phyloP scores from a whole-genome alignment of 2,329 filamentous ascomycete species.

The Colletotrichum falcatum region DNA sequence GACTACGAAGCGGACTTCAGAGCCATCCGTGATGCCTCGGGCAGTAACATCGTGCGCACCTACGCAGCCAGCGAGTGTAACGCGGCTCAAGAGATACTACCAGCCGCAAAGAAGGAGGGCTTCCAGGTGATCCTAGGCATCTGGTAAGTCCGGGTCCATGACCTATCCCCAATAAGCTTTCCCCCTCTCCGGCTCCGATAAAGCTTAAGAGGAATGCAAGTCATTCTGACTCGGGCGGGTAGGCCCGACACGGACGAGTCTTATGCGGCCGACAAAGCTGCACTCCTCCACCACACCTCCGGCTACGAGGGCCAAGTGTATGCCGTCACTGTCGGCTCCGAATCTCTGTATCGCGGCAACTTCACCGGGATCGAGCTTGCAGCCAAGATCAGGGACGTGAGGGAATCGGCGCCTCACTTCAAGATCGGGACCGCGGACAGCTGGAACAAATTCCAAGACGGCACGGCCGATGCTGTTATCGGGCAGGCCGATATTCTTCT shows the following conservation, averaged over 20 bases:
- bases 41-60: constrained; percentile 69
- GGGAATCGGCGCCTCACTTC: constrained; percentile 64
- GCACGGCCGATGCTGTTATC: constrained; percentile 74
- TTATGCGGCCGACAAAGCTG: constrained; percentile 70
- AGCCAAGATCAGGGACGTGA: constrained; percentile 71
- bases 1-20: constrained; percentile 77
- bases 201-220: neutral
- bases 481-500: constrained; percentile 69
- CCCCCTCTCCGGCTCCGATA: neutral
- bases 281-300: constrained; percentile 55
- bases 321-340: constrained; percentile 77
- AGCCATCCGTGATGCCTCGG: constrained; percentile 63
- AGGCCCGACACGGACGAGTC: constrained; percentile 73
- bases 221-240: constrained; percentile 15
- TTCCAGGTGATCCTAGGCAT: constrained; percentile 78
- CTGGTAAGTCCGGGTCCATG: constrained; percentile 66
- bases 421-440: constrained; percentile 76
- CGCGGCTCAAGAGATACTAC: constrained; percentile 70
- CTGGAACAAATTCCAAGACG: constrained; percentile 79
- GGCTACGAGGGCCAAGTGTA: constrained; percentile 70
- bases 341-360: constrained; percentile 76
- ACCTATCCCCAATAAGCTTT: neutral
- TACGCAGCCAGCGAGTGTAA: constrained; percentile 77
- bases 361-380: constrained; percentile 71
- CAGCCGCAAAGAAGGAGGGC: constrained; percentile 72